Base-by-base conservation (phyloP, 2,329 filamentous ascomycete species). In the Sclerotinia trifoliorum region DNA sequence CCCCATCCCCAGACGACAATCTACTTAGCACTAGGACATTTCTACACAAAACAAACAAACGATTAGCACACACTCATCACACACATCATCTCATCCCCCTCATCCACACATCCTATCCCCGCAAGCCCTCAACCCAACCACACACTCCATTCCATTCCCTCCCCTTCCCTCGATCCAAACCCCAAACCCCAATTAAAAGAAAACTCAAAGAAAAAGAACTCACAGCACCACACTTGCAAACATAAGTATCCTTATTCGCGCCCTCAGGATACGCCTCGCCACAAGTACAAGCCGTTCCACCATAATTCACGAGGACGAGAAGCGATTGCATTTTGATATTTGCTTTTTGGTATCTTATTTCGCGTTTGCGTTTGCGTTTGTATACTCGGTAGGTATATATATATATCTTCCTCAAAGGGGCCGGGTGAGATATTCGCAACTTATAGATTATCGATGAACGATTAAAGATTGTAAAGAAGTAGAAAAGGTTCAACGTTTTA, bases 171-270 rank as follows among this genome's bases (percentile, higher is more conserved):
- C 35, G 35, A 35, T 10, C 35, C 35, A 35, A 35, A 8, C 35
- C 39, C 39, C 39, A 39, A 39, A 39, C 39, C 11, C 13, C 39
- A 39, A 35, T 6, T 17, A 26, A 6, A 26, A 21, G 3, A 26
- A n/a, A 46, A 46, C 17, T 17, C 3, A 7, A n/a, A 42, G 8
- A 46, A 24, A 44, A 5, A 46, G 13, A 48, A 61, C 39, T 44
- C 57, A 61, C 39, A 29, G 57, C 57, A 61, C 39, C 57, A 48
- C 57, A 61, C 32, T 49, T 63, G 13, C 60, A 63, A 39, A 63
- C 60, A 51, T 63, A 63, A 51, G 46, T 63, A 63, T 63, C 32
- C 60, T 63, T 63, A 63, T 63, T 24, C 10, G 60, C 60, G 46
- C 60, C 60, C 32, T 51, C 60, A 1, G 60, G 60, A 39, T 63